Evolutionary conservation across 2,329 filamentous ascomycete species (phyloP).

Genomic region (Thielaviopsis populi): DNA sequence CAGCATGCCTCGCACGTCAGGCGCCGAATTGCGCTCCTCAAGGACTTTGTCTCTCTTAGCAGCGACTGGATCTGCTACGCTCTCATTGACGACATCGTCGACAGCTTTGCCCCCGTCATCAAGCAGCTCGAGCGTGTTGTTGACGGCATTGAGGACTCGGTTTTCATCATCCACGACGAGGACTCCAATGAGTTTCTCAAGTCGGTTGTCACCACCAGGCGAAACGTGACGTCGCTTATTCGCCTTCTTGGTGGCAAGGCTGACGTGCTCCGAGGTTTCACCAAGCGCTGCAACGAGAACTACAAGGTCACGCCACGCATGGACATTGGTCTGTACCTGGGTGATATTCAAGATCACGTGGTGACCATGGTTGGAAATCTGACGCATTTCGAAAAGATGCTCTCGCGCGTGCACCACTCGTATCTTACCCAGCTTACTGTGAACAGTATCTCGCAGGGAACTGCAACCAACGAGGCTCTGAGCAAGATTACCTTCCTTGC

Average conservation of each 20-base stretch:
- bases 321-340: conserved; percentile 91
- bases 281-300: conserved; percentile 96
- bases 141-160: conserved; percentile 85
- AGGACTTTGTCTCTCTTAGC: conserved; percentile 87
- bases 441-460: conserved; percentile 78
- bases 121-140: conserved; percentile 75
- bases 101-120: conserved; percentile 84
- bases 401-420: conserved; percentile 85
- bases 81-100: conserved; percentile 95
- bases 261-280: conserved; percentile 95
- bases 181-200: conserved; percentile 79
- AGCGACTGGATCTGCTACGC: conserved; percentile 99
- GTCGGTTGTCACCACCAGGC: conserved; percentile 77
- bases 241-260: conserved; percentile 90
- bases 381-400: conserved; percentile 92
- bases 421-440: conserved; percentile 91
- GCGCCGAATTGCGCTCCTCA: conserved; percentile 78
- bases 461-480: conserved; percentile 72
- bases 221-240: conserved; percentile 87
- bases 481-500: conserved; percentile 92
- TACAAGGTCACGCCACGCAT: conserved; percentile 90
- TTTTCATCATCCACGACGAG: conserved; percentile 80
- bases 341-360: conserved; percentile 97
- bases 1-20: conserved; percentile 78
- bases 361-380: conserved; percentile 98